Evolutionary conservation across 2,329 filamentous ascomycete species (phyloP).

Genomic region (Trichoderma koningii): DNA sequence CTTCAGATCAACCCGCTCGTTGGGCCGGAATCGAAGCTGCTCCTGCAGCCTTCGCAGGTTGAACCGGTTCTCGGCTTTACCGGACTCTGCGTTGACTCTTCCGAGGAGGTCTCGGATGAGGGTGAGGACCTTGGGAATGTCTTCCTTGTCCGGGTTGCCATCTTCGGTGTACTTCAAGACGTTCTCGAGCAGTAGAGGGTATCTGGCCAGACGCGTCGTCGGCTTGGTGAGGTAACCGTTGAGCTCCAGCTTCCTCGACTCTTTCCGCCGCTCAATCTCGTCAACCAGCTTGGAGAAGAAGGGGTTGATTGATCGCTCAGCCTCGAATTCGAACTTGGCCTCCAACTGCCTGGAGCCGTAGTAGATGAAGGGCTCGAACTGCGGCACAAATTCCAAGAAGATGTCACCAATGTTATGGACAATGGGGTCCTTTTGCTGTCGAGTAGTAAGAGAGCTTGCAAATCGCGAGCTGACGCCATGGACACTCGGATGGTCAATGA

Average conservation of each 20-base stretch:
- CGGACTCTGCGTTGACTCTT: conserved; percentile 90
- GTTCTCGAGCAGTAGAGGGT: conserved; percentile 87
- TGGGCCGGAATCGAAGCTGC: conserved; percentile 85
- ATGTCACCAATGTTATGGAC: conserved; percentile 91
- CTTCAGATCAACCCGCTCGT: conserved; percentile 90
- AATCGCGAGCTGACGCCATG: conserved; percentile 88
- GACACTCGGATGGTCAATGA: conserved; percentile 78
- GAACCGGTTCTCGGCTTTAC: conserved; percentile 96
- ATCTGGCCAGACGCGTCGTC: conserved; percentile 90
- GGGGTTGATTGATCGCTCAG: conserved; percentile 84
- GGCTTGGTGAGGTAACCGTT: conserved; percentile 98
- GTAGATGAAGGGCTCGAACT: conserved; percentile 93
- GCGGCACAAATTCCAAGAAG: conserved; percentile 86
- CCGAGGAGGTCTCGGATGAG: conserved; percentile 85
- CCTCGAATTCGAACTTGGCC: conserved; percentile 97
- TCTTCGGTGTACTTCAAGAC: conserved; percentile 90
- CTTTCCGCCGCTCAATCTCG: conserved; percentile 92
- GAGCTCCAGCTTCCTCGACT: conserved; percentile 92
- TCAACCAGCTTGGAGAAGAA: conserved; percentile 91
- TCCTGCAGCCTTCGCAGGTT: conserved; percentile 90
- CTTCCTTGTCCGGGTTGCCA: conserved; percentile 83
- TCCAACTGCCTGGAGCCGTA: conserved; percentile 96
- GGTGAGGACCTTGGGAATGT: conserved; percentile 85
- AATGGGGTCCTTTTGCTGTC: conserved; percentile 88
- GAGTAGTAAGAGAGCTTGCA: conserved; percentile 81